These are phyloP conservation scores for Fusarium agapanthi DNA, from an alignment of 2,329 filamentous ascomycete genomes.

Conservation along the genomic window DNA sequence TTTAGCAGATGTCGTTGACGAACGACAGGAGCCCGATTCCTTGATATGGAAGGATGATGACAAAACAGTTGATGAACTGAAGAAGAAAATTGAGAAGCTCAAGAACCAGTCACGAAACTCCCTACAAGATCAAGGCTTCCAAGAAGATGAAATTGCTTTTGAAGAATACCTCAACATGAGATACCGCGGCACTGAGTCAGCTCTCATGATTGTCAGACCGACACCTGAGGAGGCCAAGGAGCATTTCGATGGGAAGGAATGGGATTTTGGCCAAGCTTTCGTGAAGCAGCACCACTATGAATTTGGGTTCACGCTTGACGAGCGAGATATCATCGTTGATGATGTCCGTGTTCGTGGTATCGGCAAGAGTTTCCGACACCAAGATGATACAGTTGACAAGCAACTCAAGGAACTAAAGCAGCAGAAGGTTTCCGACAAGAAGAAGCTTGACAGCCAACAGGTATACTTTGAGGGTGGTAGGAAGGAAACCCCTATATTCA, in stretches of 20 bases:
- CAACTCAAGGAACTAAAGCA: constrained; percentile 77
- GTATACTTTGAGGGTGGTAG: constrained; percentile 90
- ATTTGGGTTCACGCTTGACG: constrained; percentile 87
- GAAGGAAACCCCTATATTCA: constrained; percentile 82
- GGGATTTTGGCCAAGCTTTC: constrained; percentile 87
- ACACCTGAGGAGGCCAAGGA: constrained; percentile 66
- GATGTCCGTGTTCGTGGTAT: constrained; percentile 90
- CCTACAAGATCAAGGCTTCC: constrained; percentile 81
- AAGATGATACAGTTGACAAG: constrained; percentile 84
- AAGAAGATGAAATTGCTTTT: constrained; percentile 76
- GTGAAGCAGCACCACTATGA: constrained; percentile 89
- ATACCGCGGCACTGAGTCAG: constrained; percentile 89
- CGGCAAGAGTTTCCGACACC: constrained; percentile 83
- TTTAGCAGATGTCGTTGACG: constrained; percentile 90
- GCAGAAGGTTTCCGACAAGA: constrained; percentile 63
- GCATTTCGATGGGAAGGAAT: constrained; percentile 71
- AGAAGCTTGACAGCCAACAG: constrained; percentile 70
- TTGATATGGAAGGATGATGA: constrained; percentile 67
- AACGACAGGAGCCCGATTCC: constrained; percentile 81
- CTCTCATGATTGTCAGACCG: constrained; percentile 87
- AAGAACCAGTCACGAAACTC: constrained; percentile 76
- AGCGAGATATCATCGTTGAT: constrained; percentile 88
- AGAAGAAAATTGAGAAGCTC: constrained; percentile 79
- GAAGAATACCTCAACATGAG: constrained; percentile 96
- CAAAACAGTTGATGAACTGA: constrained; percentile 68